A percentile compares a stretch with the other conserved stretches of the same genome.
Evolutionary conservation across 2,329 filamentous ascomycete species (phyloP).

Genomic region (Cryphonectria nitschkei): DNA sequence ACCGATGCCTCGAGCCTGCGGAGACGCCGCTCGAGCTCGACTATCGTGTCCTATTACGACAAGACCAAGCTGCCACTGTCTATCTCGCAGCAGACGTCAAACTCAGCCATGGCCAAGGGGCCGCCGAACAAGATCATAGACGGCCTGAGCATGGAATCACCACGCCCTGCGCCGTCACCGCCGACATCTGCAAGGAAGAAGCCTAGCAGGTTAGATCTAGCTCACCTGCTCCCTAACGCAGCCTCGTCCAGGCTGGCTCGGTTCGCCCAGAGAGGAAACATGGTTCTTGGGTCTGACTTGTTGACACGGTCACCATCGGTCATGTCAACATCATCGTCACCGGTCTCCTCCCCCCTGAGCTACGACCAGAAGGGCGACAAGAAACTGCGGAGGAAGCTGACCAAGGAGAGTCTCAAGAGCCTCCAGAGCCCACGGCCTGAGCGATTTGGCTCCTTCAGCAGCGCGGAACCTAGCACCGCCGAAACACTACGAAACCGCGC

Average conservation of each 20-base stretch:
- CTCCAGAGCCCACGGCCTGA: constrained; percentile 9
- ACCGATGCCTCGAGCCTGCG: constrained; percentile 51
- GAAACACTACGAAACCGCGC: constrained; percentile 22
- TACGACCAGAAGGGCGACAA: constrained; percentile 35
- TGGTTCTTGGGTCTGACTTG: constrained; percentile 43
- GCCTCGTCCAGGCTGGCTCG: constrained; percentile 34
- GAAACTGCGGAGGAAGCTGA: constrained; percentile 41
- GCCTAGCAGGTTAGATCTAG: constrained; percentile 54
- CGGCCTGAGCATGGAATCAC: constrained; percentile 49
- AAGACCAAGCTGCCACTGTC: constrained; percentile 58
- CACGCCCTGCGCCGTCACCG: constrained; percentile 35
- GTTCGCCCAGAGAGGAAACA: constrained; percentile 30
- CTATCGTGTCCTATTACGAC: constrained; percentile 62
- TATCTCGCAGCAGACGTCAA: constrained; percentile 63
- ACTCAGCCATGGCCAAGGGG: constrained; percentile 61
- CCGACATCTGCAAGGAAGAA: constrained; percentile 48
- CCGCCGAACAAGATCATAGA: constrained; percentile 51
- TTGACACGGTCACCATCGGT: constrained; percentile 48
- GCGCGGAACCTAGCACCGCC: constrained; percentile 8
- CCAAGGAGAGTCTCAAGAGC: constrained; percentile 41
- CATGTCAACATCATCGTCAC: constrained; percentile 45
- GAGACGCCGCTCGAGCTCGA: constrained; percentile 57
- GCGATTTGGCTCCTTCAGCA: constrained; percentile 6
- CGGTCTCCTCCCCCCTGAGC: constrained; percentile 33
- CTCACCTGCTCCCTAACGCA: constrained; percentile 44